A percentile compares a stretch with the other conserved stretches of the same genome.
phyloP scores from a whole-genome alignment of 2,329 filamentous ascomycete genomes.

The Fusarium pilosicola region DNA sequence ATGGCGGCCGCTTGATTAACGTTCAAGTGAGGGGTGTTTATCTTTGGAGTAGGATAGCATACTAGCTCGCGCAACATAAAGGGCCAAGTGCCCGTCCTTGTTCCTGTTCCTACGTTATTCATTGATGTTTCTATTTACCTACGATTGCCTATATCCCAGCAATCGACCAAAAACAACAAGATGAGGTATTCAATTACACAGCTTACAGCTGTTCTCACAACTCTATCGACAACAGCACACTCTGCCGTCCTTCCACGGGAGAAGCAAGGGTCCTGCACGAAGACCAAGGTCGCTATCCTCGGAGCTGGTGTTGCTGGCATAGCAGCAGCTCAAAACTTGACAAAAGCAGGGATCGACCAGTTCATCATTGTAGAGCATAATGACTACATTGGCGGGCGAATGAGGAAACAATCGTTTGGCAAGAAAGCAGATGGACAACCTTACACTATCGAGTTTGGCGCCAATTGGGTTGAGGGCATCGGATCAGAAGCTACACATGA shows the following conservation, averaged over 20 bases:
- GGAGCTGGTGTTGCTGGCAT: conserved; percentile 72
- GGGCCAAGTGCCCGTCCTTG: not conserved
- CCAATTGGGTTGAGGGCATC: conserved; percentile 66
- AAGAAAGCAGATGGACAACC: conserved; percentile 58
- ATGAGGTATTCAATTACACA: conserved; percentile 10
- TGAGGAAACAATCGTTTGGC: conserved; percentile 68
- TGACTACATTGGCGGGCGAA: conserved; percentile 69
- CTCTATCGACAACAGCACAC: not conserved
- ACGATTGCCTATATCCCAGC: not conserved
- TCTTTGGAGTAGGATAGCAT: not conserved
- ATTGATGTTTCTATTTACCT: not conserved
- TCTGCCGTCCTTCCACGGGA: not conserved
- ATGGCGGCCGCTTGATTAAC: not conserved
- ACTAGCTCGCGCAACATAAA: not conserved
- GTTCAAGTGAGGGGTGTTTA: not conserved
- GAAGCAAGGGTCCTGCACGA: conserved; percentile 38
- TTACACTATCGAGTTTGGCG: conserved; percentile 71
- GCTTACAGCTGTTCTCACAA: conserved; percentile 1
- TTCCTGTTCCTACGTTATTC: too few relatives aligned
- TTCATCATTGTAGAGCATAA: conserved; percentile 74
- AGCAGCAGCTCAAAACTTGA: conserved; percentile 70
- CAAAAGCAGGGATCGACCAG: conserved; percentile 68
- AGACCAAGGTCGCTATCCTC: conserved; percentile 47
- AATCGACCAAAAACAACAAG: not conserved
- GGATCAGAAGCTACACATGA: conserved; percentile 48